Base-by-base conservation (phyloP, 371 early-diverging fungal genomes). In the Zopfochytrium polystomum region DNA sequence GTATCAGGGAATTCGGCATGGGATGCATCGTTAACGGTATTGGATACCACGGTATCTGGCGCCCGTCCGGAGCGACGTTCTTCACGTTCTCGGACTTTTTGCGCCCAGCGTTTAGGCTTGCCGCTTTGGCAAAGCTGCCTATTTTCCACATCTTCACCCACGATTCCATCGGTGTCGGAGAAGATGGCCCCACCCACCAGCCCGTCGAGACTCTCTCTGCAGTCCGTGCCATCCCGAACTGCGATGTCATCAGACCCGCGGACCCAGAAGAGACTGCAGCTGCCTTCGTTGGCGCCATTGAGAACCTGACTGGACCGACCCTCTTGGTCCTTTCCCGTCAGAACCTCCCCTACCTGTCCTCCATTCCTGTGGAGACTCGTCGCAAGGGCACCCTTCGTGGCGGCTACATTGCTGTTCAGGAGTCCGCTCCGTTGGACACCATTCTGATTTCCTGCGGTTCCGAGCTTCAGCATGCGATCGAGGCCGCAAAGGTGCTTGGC, bases 1-100 rank as follows among this genome's bases (percentile, higher is more conserved):
- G 99, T 76, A 97, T 99, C 35, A 91, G 99, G 75, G 99, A 99
- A 79, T 99, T 99, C 75, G 96, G 89, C 52, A 99, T 99, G 99
- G 88, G 89, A 46, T 97, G 92, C 38, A 85, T 92, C 65, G 87
- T 90, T 82, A 99, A 98, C 81, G 99, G 99, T 43, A 60, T 66
- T 52, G 66, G 57, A 6, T 66, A 66, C 66, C 62, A 66, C 53
- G 66, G 66, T 7, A 54, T 66, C 38, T 66, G 55, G 57, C 49
- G 62, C 11, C 57, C 60, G 2, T 66, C 66, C 32, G 66, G 66
- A 22, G 66, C 66, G 38, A 66, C 66, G 38, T 66, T 66, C 53
- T 66, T 66, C 57, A 66, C 66, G 2, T 59, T 67, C 67, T 59
- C 53, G 29, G 62, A 64, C 51, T 63, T 63, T 47, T 46, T 54